Conservation (phyloP, 768 basidiomycete genomes). For the Pisolithus tinctorius region DNA sequence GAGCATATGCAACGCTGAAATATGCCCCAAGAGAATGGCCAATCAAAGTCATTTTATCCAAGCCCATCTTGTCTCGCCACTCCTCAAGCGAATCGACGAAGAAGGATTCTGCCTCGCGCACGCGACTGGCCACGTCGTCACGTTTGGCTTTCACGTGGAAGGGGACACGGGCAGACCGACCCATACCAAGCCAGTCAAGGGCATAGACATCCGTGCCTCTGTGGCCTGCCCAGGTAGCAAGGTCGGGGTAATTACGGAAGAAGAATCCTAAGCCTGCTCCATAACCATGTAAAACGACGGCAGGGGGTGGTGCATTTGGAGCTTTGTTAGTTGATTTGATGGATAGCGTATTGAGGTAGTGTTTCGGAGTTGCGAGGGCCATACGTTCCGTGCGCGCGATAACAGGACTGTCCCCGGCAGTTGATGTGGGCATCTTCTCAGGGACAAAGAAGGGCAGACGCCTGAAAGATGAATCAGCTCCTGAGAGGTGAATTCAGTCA, state of each 20-base stretch:
- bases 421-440: conserved; percentile 23
- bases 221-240: conserved; percentile 66
- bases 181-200: conserved; percentile 97
- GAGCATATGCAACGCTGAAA: conserved; percentile 81
- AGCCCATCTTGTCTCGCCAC: conserved; percentile 72
- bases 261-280: conserved; percentile 92
- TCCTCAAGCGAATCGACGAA: conserved; percentile 90
- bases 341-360: conserved; percentile 70
- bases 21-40: conserved; percentile 91
- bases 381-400: conserved; percentile 56
- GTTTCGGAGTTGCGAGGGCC: conserved; percentile 50
- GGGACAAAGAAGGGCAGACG: conserved; percentile 59
- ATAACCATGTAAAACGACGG: conserved; percentile 85
- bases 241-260: conserved; percentile 69
- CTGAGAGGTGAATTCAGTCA: neutral
- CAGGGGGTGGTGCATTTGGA: conserved; percentile 56
- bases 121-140: conserved; percentile 61
- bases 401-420: conserved; percentile 35
- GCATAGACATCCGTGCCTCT: conserved; percentile 71
- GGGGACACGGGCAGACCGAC: conserved; percentile 79
- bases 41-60: conserved; percentile 83
- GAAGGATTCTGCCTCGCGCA: conserved; percentile 82
- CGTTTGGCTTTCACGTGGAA: conserved; percentile 68
- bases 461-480: conserved; percentile 22
- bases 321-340: conserved; percentile 53